Evolutionary conservation across 331 rosid genomes (phyloP).

Genomic region (Dryas integrifolia): DNA sequence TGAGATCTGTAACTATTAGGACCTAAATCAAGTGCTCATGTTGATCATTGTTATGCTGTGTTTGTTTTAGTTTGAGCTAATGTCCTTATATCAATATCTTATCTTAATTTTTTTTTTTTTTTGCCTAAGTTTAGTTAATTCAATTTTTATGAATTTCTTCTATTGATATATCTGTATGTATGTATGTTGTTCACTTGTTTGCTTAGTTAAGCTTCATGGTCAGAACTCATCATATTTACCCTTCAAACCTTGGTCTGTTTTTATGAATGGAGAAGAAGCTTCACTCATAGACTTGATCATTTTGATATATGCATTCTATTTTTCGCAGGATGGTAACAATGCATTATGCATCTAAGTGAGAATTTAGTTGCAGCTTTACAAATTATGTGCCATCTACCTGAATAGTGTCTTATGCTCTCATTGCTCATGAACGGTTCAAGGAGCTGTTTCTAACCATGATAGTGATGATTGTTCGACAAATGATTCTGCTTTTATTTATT

Average conservation of each 20-base stretch:
- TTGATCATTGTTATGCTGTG: neutral
- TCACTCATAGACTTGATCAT: neutral
- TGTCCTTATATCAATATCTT: neutral
- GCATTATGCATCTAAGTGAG: neutral
- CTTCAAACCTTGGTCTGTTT: neutral
- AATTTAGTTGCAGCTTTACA: neutral
- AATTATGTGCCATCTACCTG: neutral
- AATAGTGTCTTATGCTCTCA: neutral
- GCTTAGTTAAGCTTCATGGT: neutral
- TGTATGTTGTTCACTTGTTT: neutral
- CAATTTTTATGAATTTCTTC: neutral
- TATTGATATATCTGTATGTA: neutral
- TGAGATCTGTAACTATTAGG: neutral
- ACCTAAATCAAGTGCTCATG: neutral
- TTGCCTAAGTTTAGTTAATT: neutral
- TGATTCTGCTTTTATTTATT: neutral
- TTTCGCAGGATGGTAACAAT: neutral
- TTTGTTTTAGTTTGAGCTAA: neutral
- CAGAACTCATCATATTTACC: neutral
- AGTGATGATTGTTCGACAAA: neutral
- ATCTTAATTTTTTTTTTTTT: neutral
- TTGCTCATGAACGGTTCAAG: neutral
- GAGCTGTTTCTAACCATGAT: neutral
- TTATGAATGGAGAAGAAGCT: neutral
- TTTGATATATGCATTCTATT: neutral